A percentile compares a stretch with the other conserved stretches of the same genome.
Evolutionary conservation across 257 asterid species (phyloP).

Genomic region (Jaltomata sinuosa): DNA sequence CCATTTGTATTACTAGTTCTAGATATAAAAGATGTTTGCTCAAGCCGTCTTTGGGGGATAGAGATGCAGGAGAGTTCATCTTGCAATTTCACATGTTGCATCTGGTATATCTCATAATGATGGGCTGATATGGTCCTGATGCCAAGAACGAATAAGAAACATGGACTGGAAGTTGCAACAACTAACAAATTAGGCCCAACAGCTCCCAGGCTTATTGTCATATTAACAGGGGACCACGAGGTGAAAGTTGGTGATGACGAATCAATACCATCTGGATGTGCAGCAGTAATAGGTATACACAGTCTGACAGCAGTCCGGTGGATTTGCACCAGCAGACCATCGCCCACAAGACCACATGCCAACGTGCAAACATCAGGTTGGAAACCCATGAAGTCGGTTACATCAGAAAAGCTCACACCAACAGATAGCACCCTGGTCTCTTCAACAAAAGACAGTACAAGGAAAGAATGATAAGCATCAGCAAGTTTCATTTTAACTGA

Average conservation of each 20-base stretch:
- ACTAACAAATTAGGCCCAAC: conserved; percentile 76
- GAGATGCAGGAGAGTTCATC: conserved; percentile 88
- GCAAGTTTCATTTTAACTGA: conserved; percentile 59
- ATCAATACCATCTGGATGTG: conserved; percentile 53
- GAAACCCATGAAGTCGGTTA: conserved; percentile 84
- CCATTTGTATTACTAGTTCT: conserved; percentile 26
- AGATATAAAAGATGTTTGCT: conserved; percentile 16
- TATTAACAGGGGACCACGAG: conserved; percentile 67
- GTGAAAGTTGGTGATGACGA: conserved; percentile 46
- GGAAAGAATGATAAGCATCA: conserved; percentile 81
- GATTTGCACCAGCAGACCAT: conserved; percentile 74
- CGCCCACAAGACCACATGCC: conserved; percentile 89
- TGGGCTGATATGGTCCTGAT: conserved; percentile 34
- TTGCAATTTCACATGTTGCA: conserved; percentile 69
- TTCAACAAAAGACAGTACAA: conserved; percentile 89
- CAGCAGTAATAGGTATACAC: conserved; percentile 48
- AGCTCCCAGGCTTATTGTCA: conserved; percentile 81
- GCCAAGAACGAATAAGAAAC: conserved; percentile 69
- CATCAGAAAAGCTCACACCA: conserved; percentile 89
- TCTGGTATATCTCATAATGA: conserved; percentile 52
- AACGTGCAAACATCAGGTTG: conserved; percentile 79
- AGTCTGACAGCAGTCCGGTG: conserved; percentile 75
- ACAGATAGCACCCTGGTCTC: conserved; percentile 97
- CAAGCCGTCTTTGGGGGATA: conserved; percentile 47
- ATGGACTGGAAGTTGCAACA: conserved; percentile 82